Evolutionary conservation across 305 asterid genomes (phyloP).

Genomic region (Solanum hybrid): DNA sequence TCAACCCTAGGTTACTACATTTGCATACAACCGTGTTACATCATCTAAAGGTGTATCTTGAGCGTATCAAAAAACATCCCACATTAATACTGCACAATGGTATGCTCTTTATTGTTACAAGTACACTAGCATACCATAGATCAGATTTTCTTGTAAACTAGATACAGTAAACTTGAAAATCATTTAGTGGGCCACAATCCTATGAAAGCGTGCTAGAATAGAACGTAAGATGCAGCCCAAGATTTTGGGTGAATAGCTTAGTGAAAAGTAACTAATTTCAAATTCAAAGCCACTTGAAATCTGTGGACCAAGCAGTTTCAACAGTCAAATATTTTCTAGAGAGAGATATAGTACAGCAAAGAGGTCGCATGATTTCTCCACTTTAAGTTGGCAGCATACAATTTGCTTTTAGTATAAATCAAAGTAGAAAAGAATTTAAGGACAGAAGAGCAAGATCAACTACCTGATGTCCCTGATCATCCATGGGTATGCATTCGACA

Average conservation of each 20-base stretch:
- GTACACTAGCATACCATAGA: not conserved
- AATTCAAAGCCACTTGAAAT: not conserved
- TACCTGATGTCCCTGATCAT: constrained; percentile 92
- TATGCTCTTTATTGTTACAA: not conserved
- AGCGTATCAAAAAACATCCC: not conserved
- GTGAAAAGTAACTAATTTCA: not conserved
- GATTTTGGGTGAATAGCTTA: not conserved
- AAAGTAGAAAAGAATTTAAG: not conserved
- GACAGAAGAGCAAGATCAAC: not conserved
- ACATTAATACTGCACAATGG: not conserved
- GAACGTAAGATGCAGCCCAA: not conserved
- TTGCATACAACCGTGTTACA: not conserved
- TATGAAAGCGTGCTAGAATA: not conserved
- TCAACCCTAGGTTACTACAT: not conserved
- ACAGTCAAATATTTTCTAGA: not conserved
- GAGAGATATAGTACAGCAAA: not conserved
- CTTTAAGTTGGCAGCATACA: not conserved
- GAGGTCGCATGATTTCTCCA: not conserved
- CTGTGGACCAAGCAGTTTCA: not conserved
- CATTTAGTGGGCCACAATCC: not conserved
- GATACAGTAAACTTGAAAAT: not conserved
- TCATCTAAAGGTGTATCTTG: not conserved
- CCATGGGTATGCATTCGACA: constrained; percentile 99
- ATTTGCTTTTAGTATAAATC: not conserved
- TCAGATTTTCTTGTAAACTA: not conserved